Conservation (phyloP, 495 filamentous ascomycete species). For the Mytilinidion resinicola region DNA sequence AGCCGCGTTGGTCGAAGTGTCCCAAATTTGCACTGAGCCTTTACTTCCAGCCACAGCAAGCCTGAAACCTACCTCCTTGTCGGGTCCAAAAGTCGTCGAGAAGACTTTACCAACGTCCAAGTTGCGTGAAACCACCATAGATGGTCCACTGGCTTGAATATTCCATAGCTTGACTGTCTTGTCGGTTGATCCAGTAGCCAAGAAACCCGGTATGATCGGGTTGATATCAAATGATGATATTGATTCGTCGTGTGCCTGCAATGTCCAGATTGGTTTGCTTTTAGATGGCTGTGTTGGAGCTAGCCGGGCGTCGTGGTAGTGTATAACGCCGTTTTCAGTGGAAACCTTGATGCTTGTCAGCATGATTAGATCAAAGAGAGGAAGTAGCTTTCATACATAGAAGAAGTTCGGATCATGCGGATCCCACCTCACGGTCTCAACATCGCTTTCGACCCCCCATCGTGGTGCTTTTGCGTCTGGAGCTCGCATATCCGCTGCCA, state of each 20-base stretch:
- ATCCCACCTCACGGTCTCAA: conserved; percentile 89
- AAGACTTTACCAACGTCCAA: conserved; percentile 93
- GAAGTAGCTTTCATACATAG: conserved; percentile 47
- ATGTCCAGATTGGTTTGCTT: conserved; percentile 81
- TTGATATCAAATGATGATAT: conserved; percentile 96
- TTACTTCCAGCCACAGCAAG: conserved; percentile 93
- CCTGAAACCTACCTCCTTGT: conserved; percentile 81
- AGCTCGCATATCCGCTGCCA: conserved; percentile 87
- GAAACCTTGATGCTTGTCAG: conserved; percentile 44
- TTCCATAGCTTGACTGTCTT: conserved; percentile 97
- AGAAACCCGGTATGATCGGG: conserved; percentile 76
- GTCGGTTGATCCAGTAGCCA: conserved; percentile 88
- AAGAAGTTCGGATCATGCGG: conserved; percentile 87
- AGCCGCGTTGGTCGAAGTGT: conserved; percentile 86
- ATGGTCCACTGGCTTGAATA: conserved; percentile 66
- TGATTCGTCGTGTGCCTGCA: conserved; percentile 91
- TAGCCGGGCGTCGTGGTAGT: conserved; percentile 76
- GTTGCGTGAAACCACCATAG: conserved; percentile 85
- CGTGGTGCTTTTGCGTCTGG: conserved; percentile 69
- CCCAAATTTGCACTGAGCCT: conserved; percentile 89
- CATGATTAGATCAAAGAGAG: not conserved
- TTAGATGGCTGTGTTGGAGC: conserved; percentile 59
- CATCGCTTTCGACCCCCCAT: conserved; percentile 91
- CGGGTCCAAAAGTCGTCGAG: conserved; percentile 80
- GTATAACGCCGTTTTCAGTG: conserved; percentile 83